These are phyloP conservation scores for Prunus persica DNA, from an alignment of 306 rosid species.

Conservation along the genomic window Prunus_persica_NCBIv2 NC_034014.1:3435001-3435500, in stretches of 20 bases:
- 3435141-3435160: too few relatives aligned
- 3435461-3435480: not conserved
- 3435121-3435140: too few relatives aligned
- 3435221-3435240: too few relatives aligned
- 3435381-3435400: not conserved
- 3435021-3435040: not conserved
- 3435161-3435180: too few relatives aligned
- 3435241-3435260: too few relatives aligned
- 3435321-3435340: not conserved
- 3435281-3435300: not conserved
- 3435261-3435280: too few relatives aligned
- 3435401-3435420: not conserved
- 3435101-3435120: not conserved
- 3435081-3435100: not conserved
- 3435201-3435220: too few relatives aligned
- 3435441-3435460: not conserved
- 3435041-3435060: not conserved
- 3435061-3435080: not conserved
- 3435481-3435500: slow-evolving; percentile 52
- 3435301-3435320: not conserved
- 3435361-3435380: slow-evolving; percentile 4
- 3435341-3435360: slow-evolving; percentile 11
- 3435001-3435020: not conserved
- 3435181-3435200: too few relatives aligned
- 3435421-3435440: slow-evolving; percentile 5